Conservation (phyloP, 1,284 basidiomycete species). For the Ceratobasidium sp. region DNA sequence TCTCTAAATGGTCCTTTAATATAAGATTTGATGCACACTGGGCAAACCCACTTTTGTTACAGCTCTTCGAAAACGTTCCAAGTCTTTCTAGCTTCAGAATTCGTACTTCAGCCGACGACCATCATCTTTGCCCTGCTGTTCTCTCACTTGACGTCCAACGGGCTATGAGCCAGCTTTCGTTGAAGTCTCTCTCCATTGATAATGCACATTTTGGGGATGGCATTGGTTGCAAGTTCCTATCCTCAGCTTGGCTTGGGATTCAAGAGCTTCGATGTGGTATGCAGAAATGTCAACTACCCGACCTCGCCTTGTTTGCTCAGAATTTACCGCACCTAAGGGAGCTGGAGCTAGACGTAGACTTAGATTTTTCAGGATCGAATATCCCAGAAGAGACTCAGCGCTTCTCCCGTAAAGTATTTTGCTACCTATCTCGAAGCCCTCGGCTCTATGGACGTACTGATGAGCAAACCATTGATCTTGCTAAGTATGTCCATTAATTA, state of each 20-base stretch:
- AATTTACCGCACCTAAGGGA: neutral
- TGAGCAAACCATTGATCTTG: neutral
- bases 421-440: neutral
- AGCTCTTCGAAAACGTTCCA: neutral
- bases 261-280: neutral
- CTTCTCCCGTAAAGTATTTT: neutral
- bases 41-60: neutral
- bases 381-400: neutral
- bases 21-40: neutral
- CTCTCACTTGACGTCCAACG: neutral
- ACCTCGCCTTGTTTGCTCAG: neutral
- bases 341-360: neutral
- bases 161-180: neutral
- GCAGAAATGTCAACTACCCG: neutral
- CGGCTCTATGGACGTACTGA: neutral
- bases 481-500: neutral
- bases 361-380: neutral
- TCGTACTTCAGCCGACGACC: neutral
- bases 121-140: neutral
- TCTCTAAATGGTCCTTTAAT: neutral
- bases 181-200: neutral
- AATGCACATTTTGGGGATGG: neutral
- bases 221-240: neutral
- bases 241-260: neutral
- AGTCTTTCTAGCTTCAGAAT: neutral